A percentile compares a stretch with the other conserved stretches of the same genome.
These are phyloP conservation scores for Rhizopogon vesiculosus DNA, from an alignment of 768 basidiomycete genomes.

Conservation along the genomic window DNA sequence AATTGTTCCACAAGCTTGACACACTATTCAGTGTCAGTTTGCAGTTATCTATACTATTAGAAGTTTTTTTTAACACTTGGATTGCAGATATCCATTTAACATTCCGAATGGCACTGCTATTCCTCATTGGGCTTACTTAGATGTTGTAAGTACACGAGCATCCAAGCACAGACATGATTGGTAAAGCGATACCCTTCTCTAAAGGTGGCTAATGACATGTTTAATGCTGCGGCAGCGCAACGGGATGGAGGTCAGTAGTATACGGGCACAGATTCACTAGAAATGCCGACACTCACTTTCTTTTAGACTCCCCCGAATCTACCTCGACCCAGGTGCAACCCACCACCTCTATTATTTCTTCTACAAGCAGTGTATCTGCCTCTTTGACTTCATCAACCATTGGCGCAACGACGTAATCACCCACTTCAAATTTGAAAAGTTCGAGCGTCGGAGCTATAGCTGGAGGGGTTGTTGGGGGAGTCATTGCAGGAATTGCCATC, in stretches of 20 bases:
- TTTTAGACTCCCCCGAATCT: constrained; percentile 38
- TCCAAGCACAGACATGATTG: too few relatives aligned
- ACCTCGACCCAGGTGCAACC: constrained; percentile 30
- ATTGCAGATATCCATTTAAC: constrained; percentile 37
- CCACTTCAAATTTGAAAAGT: constrained; percentile 1
- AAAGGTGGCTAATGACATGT: constrained; percentile 26
- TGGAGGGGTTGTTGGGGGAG: constrained; percentile 60
- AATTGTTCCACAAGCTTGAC: constrained; percentile 40
- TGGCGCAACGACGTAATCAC: constrained; percentile 6
- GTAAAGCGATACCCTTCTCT: too few relatives aligned
- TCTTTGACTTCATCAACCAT: constrained; percentile 10
- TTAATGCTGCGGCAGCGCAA: constrained; percentile 38
- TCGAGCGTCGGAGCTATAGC: constrained; percentile 49
- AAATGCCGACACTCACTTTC: neutral
- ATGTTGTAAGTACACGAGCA: constrained; percentile 35
- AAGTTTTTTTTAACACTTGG: neutral
- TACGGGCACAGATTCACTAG: neutral
- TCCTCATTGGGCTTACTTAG: constrained; percentile 60
- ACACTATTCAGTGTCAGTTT: constrained; percentile 14
- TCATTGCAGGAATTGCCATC: constrained; percentile 41
- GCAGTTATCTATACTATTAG: neutral
- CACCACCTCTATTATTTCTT: constrained; percentile 9
- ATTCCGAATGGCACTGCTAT: constrained; percentile 47
- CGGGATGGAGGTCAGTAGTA: constrained; percentile 18
- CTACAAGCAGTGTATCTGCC: constrained; percentile 12